Conservation (phyloP, 306 rosid species). For the Fragaria iinumae region DNA sequence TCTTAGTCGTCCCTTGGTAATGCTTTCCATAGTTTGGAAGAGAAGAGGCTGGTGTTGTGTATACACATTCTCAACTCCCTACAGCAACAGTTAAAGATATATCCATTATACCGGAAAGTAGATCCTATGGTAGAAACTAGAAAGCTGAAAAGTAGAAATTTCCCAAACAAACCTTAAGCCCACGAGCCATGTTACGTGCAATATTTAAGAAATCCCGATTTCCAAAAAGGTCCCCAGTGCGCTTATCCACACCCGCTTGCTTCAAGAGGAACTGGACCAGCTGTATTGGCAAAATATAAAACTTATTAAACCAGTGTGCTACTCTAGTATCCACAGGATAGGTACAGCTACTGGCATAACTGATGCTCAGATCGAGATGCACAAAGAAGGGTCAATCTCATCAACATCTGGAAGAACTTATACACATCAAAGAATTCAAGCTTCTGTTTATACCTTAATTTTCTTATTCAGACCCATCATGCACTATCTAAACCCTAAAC, state of each 20-base stretch:
- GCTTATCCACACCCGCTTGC: slow-evolving; percentile 95
- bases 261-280: slow-evolving; percentile 93
- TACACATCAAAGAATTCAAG: not conserved
- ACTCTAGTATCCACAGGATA: slow-evolving; percentile 18
- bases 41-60: slow-evolving; percentile 93
- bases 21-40: slow-evolving; percentile 89
- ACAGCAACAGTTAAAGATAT: slow-evolving; percentile 32
- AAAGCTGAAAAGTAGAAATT: slow-evolving; percentile 24
- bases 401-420: not conserved
- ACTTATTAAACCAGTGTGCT: slow-evolving; percentile 39
- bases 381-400: slow-evolving; percentile 9
- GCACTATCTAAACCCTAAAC: not conserved
- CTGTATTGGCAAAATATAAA: slow-evolving; percentile 48
- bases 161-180: slow-evolving; percentile 66
- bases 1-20: slow-evolving; percentile 85
- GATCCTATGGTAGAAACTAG: slow-evolving; percentile 21
- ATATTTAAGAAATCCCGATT: slow-evolving; percentile 88
- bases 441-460: not conserved
- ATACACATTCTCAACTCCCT: slow-evolving; percentile 93
- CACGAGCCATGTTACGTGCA: slow-evolving; percentile 99
- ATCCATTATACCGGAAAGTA: slow-evolving; percentile 24
- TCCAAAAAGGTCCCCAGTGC: slow-evolving; percentile 86
- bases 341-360: slow-evolving; percentile 15
- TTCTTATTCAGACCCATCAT: not conserved
- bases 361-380: slow-evolving; percentile 6